Base-by-base conservation (phyloP, 2,329 filamentous ascomycete genomes). In the Thyridium curvatum region DNA sequence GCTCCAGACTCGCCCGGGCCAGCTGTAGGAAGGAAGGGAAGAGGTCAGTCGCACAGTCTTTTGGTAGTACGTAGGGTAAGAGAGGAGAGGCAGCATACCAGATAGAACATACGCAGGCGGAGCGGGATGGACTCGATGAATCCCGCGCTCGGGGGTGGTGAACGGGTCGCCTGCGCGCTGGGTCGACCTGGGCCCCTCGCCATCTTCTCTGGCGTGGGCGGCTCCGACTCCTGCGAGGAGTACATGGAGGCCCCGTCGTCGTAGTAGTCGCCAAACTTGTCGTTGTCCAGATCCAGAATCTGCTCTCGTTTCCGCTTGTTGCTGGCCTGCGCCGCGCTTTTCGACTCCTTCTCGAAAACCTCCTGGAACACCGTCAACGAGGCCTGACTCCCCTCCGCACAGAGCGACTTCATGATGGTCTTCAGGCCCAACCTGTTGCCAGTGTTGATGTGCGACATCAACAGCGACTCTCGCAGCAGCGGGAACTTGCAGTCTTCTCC, bases 331-430 rank as follows among this genome's bases (percentile, higher is more conserved):
- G 61, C 68, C 35, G 50, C 58, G 46, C 64, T 65, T 42, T 62
- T 70, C 2, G 74, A 75, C 59, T 90, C 86, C 38, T 77, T 75
- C 16, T 72, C 67, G 62, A 85, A 91, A 4, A 90, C 64, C 51
- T 86, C 79, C 3, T 66, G 68, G 50, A 79, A 88, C 8, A 75
- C 66, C 2, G 65, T 71, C 31, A 71, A 56, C 3, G 66, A 66
- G 13, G 74, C 59, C n/a, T 65, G 55, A 18, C 64, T 66, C 2
- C 81, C 84, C 47, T 84, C 79, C 1, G 83, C 79, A 38, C 88
- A 74, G 6, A 89, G 66, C 2, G 84, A 81, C 45, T 76, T 75
- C 42, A 85, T 65, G 10, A 88, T 72, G 28, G 73, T 69, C 41
- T 71, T 71, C 38, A 70, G 49, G 4, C 64, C 63, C 36, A 66